These are phyloP conservation scores for Boletus insuetus DNA, from an alignment of 768 basidiomycete genomes.

Conservation along the genomic window DNA sequence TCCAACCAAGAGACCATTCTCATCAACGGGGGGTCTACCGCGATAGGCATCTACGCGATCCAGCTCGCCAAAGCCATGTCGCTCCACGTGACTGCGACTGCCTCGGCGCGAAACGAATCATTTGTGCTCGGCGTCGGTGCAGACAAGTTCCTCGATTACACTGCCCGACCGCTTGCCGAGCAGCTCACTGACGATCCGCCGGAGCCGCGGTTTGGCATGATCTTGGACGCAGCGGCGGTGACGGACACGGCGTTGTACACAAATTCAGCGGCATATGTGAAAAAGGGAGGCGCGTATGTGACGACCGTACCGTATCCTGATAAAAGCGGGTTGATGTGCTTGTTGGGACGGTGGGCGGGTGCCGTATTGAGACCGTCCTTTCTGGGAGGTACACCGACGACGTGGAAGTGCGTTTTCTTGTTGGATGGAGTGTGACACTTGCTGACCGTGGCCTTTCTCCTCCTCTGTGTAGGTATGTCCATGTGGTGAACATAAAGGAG, in stretches of 20 bases:
- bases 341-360: neutral
- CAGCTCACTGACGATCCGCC: constrained; percentile 46
- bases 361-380: constrained; percentile 37
- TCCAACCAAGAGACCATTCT: constrained; percentile 49
- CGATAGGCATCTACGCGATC: constrained; percentile 69
- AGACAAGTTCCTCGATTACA: constrained; percentile 70
- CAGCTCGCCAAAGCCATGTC: constrained; percentile 69
- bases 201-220: constrained; percentile 49
- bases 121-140: constrained; percentile 61
- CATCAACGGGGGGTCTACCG: constrained; percentile 68
- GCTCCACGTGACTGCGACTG: constrained; percentile 54
- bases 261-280: constrained; percentile 49
- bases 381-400: constrained; percentile 51
- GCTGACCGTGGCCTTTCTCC: neutral
- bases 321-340: constrained; percentile 16
- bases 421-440: neutral
- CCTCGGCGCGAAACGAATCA: constrained; percentile 57
- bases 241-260: constrained; percentile 49
- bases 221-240: constrained; percentile 59
- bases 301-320: constrained; percentile 48
- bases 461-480: constrained; percentile 21
- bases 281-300: constrained; percentile 49
- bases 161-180: constrained; percentile 45
- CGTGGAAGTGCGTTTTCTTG: constrained; percentile 40
- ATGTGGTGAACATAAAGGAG: constrained; percentile 30